A percentile compares a stretch with the other conserved stretches of the same genome.
These are phyloP conservation scores for Sarocladium strictum DNA, from an alignment of 2,329 filamentous ascomycete species.

Conservation along the genomic window DNA sequence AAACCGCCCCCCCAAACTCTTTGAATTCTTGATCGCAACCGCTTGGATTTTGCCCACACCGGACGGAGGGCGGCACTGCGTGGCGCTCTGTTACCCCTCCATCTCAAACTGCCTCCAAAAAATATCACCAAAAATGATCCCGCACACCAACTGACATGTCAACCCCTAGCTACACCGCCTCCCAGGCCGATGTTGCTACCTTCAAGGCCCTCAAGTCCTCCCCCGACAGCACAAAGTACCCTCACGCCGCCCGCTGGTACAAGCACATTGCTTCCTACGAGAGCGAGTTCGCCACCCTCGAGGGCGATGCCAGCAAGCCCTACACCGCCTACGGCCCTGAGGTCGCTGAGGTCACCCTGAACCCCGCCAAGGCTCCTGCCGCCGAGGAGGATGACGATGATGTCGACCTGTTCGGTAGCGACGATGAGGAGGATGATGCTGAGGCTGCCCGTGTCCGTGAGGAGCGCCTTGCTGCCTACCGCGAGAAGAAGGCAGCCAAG, in stretches of 20 bases:
- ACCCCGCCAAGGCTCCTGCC: conserved; percentile 77
- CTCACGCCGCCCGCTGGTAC: conserved; percentile 95
- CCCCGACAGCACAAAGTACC: conserved; percentile 81
- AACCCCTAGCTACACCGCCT: conserved; percentile 50
- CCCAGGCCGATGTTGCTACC: conserved; percentile 92
- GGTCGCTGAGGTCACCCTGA: conserved; percentile 66
- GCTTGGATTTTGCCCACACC: no score
- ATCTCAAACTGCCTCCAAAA: background rate
- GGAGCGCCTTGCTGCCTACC: conserved; percentile 88
- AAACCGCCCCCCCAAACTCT: background rate
- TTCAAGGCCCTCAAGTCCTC: conserved; percentile 80
- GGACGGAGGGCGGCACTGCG: background rate
- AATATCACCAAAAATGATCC: background rate
- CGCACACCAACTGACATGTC: conserved; percentile 12
- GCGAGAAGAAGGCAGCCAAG: conserved; percentile 94
- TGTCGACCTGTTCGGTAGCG: conserved; percentile 87
- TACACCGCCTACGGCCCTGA: conserved; percentile 92
- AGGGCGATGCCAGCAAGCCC: conserved; percentile 84
- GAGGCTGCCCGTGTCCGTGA: conserved; percentile 81
- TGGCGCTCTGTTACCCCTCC: conserved; percentile 4
- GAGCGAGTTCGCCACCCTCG: conserved; percentile 83
- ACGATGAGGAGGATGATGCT: conserved; percentile 89
- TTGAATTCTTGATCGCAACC: no score
- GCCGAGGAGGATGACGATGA: conserved; percentile 71
- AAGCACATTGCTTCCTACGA: conserved; percentile 95